Conservation (phyloP, 2,329 filamentous ascomycete genomes). For the Rutstroemia sp. region DNA sequence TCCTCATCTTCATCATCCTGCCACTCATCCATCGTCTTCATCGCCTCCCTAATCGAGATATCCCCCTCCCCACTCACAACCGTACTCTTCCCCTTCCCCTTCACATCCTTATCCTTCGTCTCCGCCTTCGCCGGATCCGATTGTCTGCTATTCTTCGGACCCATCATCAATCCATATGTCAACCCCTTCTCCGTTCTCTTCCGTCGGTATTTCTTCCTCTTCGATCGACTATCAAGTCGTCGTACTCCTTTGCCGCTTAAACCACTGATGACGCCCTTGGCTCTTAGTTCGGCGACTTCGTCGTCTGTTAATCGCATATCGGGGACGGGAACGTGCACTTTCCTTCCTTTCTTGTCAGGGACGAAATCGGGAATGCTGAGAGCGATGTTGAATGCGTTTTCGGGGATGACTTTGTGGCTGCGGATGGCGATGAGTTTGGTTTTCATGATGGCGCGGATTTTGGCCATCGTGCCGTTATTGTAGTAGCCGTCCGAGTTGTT, state of each 20-base stretch:
- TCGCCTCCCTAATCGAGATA: background rate
- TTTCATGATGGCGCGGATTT: conserved; percentile 81
- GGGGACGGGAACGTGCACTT: conserved; percentile 23
- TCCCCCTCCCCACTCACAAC: background rate
- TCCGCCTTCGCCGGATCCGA: conserved; percentile 1
- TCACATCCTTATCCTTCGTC: background rate
- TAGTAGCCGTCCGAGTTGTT: conserved; percentile 71
- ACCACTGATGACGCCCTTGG: conserved; percentile 6
- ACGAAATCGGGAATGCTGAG: conserved; percentile 31
- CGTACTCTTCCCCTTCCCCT: background rate
- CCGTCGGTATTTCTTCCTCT: conserved; percentile 11
- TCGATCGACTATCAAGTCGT: conserved; percentile 9
- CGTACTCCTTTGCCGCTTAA: conserved; percentile 11
- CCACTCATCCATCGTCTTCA: background rate
- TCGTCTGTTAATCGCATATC: conserved; percentile 23
- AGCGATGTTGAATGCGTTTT: conserved; percentile 39
- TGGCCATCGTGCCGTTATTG: conserved; percentile 71
- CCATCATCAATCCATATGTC: conserved; percentile 6
- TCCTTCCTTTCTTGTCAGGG: conserved; percentile 16
- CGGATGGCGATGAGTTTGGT: conserved; percentile 69
- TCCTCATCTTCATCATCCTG: no score
- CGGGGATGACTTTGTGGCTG: conserved; percentile 43
- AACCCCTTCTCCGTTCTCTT: background rate
- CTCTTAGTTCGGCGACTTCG: conserved; percentile 16
- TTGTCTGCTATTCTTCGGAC: background rate